A percentile compares a stretch with the other conserved stretches of the same genome.
These are phyloP conservation scores for Chimonanthus praecox DNA, from an alignment of 164 flowering plant genomes.

Conservation along the genomic window DNA sequence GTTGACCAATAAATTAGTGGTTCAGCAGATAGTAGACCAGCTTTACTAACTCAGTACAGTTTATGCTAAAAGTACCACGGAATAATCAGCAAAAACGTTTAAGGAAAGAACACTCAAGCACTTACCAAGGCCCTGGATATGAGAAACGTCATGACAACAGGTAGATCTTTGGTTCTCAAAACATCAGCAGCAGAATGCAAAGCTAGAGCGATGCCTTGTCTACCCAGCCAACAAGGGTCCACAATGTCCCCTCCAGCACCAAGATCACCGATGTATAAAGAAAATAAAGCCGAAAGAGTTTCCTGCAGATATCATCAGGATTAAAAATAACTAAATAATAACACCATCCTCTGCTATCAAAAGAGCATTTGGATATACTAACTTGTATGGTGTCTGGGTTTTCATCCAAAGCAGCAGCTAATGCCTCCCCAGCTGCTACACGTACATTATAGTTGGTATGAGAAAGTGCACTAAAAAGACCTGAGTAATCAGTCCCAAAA, in stretches of 20 bases:
- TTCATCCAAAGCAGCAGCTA: conserved; percentile 96
- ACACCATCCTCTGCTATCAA: not conserved
- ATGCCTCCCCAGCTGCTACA: conserved; percentile 86
- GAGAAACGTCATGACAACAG: conserved; percentile 93
- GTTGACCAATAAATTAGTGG: too few relatives aligned
- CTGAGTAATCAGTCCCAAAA: conserved; percentile 83
- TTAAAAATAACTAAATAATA: conserved; percentile 13
- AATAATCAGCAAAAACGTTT: too few relatives aligned
- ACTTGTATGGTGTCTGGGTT: conserved; percentile 87
- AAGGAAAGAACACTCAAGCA: not conserved
- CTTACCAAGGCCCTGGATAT: conserved; percentile 93
- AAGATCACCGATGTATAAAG: conserved; percentile 78
- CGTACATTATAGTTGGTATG: conserved; percentile 84
- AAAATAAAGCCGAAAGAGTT: conserved; percentile 86
- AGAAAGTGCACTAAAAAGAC: conserved; percentile 71
- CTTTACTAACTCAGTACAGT: not conserved
- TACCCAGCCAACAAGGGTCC: conserved; percentile 84
- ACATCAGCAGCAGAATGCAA: conserved; percentile 90
- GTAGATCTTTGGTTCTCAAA: conserved; percentile 92
- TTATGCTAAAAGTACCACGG: not conserved
- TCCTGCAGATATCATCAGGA: conserved; percentile 44
- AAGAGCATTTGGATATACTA: conserved; percentile 2
- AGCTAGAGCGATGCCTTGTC: conserved; percentile 94
- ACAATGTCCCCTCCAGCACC: conserved; percentile 45
- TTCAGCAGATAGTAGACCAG: too few relatives aligned